A percentile compares a stretch with the other conserved stretches of the same genome.
Evolutionary conservation across 768 basidiomycete genomes (phyloP).

Genomic region (Trametes villosa): DNA sequence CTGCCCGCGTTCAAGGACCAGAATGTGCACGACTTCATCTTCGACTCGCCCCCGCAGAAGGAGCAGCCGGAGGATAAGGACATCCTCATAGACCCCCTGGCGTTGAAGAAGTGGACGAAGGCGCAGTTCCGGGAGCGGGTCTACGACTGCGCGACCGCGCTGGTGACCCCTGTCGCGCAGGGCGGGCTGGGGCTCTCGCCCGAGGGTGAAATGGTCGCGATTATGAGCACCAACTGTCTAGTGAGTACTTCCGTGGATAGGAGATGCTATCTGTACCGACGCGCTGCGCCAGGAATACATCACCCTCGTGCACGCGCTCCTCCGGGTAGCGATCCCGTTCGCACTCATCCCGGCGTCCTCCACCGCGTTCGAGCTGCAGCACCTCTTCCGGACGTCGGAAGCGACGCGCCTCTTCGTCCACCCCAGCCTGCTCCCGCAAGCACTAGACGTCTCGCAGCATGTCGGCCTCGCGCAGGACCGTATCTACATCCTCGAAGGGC

Average conservation of each 20-base stretch:
- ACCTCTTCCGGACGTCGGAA: conserved; percentile 51
- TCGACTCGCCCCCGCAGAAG: conserved; percentile 52
- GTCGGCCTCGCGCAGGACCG: conserved; percentile 41
- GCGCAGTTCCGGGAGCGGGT: conserved; percentile 56
- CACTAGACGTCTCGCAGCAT: conserved; percentile 42
- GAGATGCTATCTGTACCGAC: not conserved
- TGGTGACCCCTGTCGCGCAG: conserved; percentile 42
- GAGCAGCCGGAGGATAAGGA: conserved; percentile 45
- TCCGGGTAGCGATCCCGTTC: conserved; percentile 56
- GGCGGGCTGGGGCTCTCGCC: conserved; percentile 62
- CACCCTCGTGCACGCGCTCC: conserved; percentile 51
- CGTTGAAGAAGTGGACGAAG: conserved; percentile 50
- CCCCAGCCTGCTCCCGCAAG: conserved; percentile 46
- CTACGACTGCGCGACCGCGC: conserved; percentile 58
- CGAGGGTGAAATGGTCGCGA: conserved; percentile 64
- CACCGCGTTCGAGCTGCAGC: conserved; percentile 59
- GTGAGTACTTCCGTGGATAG: conserved; percentile 42
- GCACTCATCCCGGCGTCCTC: conserved; percentile 56
- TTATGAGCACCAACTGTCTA: conserved; percentile 70
- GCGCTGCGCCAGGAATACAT: conserved; percentile 52
- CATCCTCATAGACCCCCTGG: conserved; percentile 57
- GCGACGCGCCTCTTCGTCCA: conserved; percentile 60
- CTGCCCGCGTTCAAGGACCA: conserved; percentile 51
- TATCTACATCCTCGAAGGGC: conserved; percentile 56
- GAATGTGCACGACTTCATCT: conserved; percentile 60